Base-by-base conservation (phyloP, 2,329 filamentous ascomycete genomes). In the Lecanosticta acicola region DNA sequence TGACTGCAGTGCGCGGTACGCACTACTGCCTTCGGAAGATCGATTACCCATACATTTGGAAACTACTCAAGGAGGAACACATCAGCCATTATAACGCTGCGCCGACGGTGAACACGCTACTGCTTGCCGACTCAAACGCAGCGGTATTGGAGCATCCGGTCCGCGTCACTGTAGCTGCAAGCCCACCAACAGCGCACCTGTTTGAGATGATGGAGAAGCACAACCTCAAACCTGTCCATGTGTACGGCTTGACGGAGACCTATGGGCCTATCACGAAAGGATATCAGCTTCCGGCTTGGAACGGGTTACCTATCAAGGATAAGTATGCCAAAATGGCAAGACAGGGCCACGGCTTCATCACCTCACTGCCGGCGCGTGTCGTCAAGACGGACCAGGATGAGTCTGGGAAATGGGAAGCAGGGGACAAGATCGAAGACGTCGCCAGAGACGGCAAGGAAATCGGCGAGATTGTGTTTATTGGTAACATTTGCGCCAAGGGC, bases 21-120 rank as follows among this genome's bases (percentile, higher is more conserved):
- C 89, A 97, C 66, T 89, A 95, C 64, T 96, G 90, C 60, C 74
- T 98, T 14, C 80, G 93, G 50, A 97, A 95, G 72, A 87, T 98
- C 54, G 89, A 97, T 68, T 98, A 98, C 63, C 81, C 87, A 0
- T 75, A 91, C 48, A 94, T 98, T 49, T 98, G 93, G 93, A 78
- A 79, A 39, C 71, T 98, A 3, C 71, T 98, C 26, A 94, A 89
- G 61, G 79, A 88, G 42, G 87, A 97, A 67, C 74, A 79, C 4
- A 85, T 98, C 53, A 97, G 89, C 0, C 93, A 98, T 67, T 97
- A 94, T 71, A 94, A 91, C 62, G 91, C 91, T 1, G 93, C 91
- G 0, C 93, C 93, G 0, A 98, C 93, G 0, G 93, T 98, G 42
- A 97, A 97, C 66, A 98, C 91, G 0, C 71, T 97, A 1, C 79